These are phyloP conservation scores for Fusarium pseudonygamai DNA, from an alignment of 2,329 filamentous ascomycete genomes.

Conservation along the genomic window DNA sequence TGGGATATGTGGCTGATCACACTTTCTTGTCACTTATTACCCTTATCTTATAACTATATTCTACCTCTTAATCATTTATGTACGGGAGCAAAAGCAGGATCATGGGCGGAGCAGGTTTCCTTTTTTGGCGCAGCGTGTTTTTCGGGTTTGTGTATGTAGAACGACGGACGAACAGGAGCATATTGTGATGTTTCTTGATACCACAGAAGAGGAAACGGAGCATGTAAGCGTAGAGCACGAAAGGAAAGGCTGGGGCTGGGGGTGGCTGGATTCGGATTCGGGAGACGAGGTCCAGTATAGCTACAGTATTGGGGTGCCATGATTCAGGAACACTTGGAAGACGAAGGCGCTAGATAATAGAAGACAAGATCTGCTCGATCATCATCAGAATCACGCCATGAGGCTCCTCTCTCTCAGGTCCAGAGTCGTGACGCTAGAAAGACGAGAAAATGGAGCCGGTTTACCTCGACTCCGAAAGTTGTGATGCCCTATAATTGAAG, in stretches of 20 bases:
- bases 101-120: slow-evolving; percentile 15
- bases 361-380: slow-evolving; percentile 37
- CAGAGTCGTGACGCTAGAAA: slow-evolving; percentile 20
- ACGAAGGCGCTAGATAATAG: slow-evolving; percentile 30
- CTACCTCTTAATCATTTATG: slow-evolving; percentile 28
- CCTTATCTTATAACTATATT: slow-evolving; percentile 30
- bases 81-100: slow-evolving; percentile 25
- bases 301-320: slow-evolving; percentile 8
- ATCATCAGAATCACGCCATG: slow-evolving; percentile 36
- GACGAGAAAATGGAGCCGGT: slow-evolving; percentile 25
- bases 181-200: slow-evolving; percentile 9
- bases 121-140: slow-evolving; percentile 33
- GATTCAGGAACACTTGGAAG: slow-evolving; percentile 19
- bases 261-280: background rate
- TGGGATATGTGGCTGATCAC: slow-evolving; percentile 38
- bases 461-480: background rate
- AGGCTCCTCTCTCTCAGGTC: slow-evolving; percentile 24
- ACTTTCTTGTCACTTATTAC: slow-evolving; percentile 34
- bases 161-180: slow-evolving; percentile 18
- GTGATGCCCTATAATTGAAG: slow-evolving; percentile 31
- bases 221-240: slow-evolving; percentile 8
- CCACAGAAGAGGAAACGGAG: background rate
- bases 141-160: slow-evolving; percentile 32
- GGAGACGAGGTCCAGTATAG: slow-evolving; percentile 1
- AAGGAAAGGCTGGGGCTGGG: slow-evolving; percentile 1